These are phyloP conservation scores for Venustampulla echinocandica DNA, from an alignment of 495 filamentous ascomycete species.

Conservation along the genomic window DNA sequence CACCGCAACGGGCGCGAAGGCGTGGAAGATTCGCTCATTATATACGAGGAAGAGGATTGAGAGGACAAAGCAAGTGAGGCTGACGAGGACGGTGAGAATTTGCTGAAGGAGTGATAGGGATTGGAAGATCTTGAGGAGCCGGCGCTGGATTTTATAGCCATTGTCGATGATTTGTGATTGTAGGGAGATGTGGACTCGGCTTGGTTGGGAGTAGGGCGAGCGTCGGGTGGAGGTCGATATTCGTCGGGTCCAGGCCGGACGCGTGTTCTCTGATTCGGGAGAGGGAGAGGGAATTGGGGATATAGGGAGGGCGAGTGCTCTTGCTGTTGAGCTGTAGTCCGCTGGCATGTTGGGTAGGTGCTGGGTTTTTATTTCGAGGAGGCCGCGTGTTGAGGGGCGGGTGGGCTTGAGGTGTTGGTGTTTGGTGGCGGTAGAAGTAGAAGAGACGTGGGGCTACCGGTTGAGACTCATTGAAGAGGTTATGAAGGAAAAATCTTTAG, in stretches of 20 bases:
- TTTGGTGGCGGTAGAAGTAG: too few relatives aligned
- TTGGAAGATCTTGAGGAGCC: conserved; percentile 32
- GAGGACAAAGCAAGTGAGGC: conserved; percentile 40
- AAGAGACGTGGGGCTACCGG: too few relatives aligned
- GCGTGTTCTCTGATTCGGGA: conserved; percentile 5
- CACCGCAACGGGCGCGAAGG: conserved; percentile 58
- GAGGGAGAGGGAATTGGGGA: conserved; percentile 32
- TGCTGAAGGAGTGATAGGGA: conserved; percentile 53
- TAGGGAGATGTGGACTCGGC: conserved; percentile 21
- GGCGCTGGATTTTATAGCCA: conserved; percentile 32
- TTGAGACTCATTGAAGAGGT: too few relatives aligned
- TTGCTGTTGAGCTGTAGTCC: conserved; percentile 54
- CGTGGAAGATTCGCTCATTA: conserved; percentile 66
- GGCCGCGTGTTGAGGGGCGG: too few relatives aligned
- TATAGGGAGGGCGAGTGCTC: conserved; percentile 54
- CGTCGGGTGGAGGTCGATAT: conserved; percentile 23
- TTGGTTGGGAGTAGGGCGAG: conserved; percentile 20
- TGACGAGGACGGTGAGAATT: conserved; percentile 43
- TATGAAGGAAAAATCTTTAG: too few relatives aligned
- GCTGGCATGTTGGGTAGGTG: conserved; percentile 35
- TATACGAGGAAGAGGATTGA: conserved; percentile 63
- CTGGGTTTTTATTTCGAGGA: too few relatives aligned
- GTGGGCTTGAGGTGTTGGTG: too few relatives aligned
- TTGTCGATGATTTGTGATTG: conserved; percentile 39
- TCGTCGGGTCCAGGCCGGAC: conserved; percentile 28